Evolutionary conservation across 2,329 filamentous ascomycete genomes (phyloP).

Genomic region (Apiospora aurea): DNA sequence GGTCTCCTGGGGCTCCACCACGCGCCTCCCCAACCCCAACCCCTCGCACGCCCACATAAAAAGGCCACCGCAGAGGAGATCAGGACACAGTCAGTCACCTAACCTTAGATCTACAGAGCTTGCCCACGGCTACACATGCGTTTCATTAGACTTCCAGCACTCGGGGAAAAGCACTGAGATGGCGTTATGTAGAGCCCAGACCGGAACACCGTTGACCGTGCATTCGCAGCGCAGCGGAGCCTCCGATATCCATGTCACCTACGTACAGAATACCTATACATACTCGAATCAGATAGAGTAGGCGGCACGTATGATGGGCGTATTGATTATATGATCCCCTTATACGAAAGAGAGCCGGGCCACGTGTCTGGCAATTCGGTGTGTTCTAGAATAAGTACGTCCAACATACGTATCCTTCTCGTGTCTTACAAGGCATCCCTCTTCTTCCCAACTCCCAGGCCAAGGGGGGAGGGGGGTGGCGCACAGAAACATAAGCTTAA

Average conservation of each 20-base stretch:
- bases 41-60: constrained; percentile 2
- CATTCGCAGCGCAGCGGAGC: constrained; percentile 1
- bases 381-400: constrained; percentile 21
- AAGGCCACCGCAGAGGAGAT: not conserved
- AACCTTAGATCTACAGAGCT: not conserved
- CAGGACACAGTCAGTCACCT: not conserved
- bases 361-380: constrained; percentile 18
- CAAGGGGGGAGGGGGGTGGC: not conserved
- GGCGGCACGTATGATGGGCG: not conserved
- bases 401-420: constrained; percentile 5
- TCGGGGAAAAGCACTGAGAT: not conserved
- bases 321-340: not conserved
- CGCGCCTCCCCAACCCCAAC: constrained; percentile 21
- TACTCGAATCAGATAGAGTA: constrained; percentile 13
- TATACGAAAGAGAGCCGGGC: constrained; percentile 2
- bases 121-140: not conserved
- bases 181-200: not conserved
- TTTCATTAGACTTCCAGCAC: not conserved
- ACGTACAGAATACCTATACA: not conserved
- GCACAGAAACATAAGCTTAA: constrained; percentile 22
- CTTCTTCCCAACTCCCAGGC: constrained; percentile 3
- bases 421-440: constrained; percentile 19
- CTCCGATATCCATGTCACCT: not conserved
- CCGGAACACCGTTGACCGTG: constrained; percentile 17
- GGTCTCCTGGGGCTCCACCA: constrained; percentile 20